Evolutionary conservation across 805 yeast genomes (phyloP).

Genomic region (Barnettozyma sp.): DNA sequence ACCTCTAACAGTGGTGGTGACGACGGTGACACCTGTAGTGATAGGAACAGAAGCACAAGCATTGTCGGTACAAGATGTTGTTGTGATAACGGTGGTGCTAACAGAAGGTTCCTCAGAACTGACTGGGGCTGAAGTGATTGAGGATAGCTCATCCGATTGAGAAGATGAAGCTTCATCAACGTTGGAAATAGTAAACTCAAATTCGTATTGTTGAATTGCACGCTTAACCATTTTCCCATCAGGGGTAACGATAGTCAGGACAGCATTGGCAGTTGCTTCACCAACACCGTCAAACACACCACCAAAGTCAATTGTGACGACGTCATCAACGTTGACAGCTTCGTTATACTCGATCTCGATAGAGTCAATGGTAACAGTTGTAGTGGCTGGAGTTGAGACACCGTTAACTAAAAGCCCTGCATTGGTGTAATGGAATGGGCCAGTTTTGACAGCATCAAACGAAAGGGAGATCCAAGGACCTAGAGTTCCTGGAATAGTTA

Average conservation of each 20-base stretch:
- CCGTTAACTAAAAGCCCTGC: constrained; percentile 10
- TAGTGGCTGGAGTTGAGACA: neutral
- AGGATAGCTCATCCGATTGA: neutral
- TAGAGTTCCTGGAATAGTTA: constrained; percentile 17
- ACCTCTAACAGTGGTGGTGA: constrained; percentile 27
- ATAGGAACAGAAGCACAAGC: constrained; percentile 24
- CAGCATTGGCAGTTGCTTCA: constrained; percentile 1
- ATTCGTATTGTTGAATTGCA: constrained; percentile 4
- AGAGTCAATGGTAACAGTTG: constrained; percentile 5
- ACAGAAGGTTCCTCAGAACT: neutral
- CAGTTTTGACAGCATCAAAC: constrained; percentile 7
- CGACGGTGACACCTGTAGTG: constrained; percentile 26
- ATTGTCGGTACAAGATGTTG: constrained; percentile 27
- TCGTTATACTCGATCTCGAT: neutral
- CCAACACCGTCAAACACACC: constrained; percentile 5
- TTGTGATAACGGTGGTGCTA: constrained; percentile 8
- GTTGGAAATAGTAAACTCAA: constrained; percentile 7
- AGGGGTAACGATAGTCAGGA: constrained; percentile 11
- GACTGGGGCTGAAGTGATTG: constrained; percentile 11
- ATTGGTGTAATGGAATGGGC: constrained; percentile 9
- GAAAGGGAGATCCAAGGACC: constrained; percentile 18
- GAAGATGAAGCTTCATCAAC: constrained; percentile 1
- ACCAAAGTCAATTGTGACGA: constrained; percentile 7
- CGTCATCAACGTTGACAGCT: neutral
- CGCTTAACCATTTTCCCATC: constrained; percentile 11